Evolutionary conservation across 768 basidiomycete genomes (phyloP), one percentile per base, ranked within the genome.

Genomic region (Auricularia cornea): DNA sequence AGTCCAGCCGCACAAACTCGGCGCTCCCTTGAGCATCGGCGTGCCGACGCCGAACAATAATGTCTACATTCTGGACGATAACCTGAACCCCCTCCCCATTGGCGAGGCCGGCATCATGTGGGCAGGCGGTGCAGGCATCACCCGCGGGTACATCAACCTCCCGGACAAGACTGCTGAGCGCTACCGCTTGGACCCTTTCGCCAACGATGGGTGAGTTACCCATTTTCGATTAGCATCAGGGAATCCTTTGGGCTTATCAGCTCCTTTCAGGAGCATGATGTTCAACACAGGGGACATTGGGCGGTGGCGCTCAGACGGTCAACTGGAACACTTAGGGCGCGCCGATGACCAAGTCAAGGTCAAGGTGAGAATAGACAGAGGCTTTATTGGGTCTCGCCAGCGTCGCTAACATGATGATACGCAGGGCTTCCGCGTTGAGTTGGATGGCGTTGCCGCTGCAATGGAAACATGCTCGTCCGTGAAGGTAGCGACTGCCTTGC

Each of bases 11-110:
- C 83, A 84, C 68, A 69, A 68, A 14, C 64, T 76, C 2, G 79
- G 79, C 5, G 66, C 72, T 20, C 71, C 74, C 30, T 63, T 83
- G 23, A 78, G 76, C 60, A 84, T 85, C 38, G 84, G 84, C 3
- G 73, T 71, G 38, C 84, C 84, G 3, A 81, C 79, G 1, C 82
- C 83, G 2, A 85, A 85, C 69, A 85, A 67, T 4, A 63, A 41
- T 38, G 65, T 69, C 12, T 69, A 69, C 61, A 62, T 69, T 18
- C 63, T 69, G 10, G 67, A 66, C 41, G 59, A 64, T 18, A 57
- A 66, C 33, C 23, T 59, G 14, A 30, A 41, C 4, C 66, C 68
- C 3, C 63, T 61, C 18, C 60, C 56, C 8, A 64, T 67, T 28
- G 68, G 68, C 29, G 59, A 62, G 30, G 29, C 60, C 2, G 68